These are phyloP conservation scores for Blastocystis sp. DNA, from an alignment of 352 stramenopile genomes.

Conservation along the genomic window DNA sequence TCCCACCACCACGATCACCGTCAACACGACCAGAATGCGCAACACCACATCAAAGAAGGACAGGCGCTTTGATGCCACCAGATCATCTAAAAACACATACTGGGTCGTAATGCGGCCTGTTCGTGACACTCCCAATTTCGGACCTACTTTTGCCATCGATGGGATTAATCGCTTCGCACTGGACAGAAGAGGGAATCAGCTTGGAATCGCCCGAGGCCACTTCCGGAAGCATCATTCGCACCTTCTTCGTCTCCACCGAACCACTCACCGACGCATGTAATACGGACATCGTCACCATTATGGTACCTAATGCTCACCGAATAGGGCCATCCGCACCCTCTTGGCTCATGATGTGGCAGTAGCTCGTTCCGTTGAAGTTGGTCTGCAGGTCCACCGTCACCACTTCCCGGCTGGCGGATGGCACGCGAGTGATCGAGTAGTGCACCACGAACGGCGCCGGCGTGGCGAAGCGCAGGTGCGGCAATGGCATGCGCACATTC, in stretches of 20 bases:
- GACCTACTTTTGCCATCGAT: not conserved
- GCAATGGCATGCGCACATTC: not conserved
- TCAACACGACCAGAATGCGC: not conserved
- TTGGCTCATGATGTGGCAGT: slow-evolving; percentile 3
- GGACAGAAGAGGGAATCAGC: not conserved
- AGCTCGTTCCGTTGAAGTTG: slow-evolving; percentile 15
- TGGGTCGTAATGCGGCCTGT: not conserved
- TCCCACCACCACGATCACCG: not conserved
- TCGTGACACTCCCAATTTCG: not conserved
- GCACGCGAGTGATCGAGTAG: not conserved
- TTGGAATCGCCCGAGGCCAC: not conserved
- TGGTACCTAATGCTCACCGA: not conserved
- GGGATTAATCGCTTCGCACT: slow-evolving; percentile 25
- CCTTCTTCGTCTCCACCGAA: not conserved
- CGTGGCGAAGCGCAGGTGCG: too few species aligned
- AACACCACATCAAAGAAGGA: not conserved
- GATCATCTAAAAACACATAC: not conserved
- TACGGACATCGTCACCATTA: not conserved
- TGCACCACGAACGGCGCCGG: not conserved
- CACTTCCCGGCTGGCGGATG: not conserved
- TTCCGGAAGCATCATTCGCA: not conserved
- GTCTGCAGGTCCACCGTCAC: not conserved
- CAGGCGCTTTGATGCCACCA: not conserved
- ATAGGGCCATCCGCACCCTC: not conserved
- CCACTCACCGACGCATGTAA: not conserved